Evolutionary conservation across 768 basidiomycete species (phyloP), one percentile per base, ranked within the genome.

Genomic region (Dentipellis fragilis): DNA sequence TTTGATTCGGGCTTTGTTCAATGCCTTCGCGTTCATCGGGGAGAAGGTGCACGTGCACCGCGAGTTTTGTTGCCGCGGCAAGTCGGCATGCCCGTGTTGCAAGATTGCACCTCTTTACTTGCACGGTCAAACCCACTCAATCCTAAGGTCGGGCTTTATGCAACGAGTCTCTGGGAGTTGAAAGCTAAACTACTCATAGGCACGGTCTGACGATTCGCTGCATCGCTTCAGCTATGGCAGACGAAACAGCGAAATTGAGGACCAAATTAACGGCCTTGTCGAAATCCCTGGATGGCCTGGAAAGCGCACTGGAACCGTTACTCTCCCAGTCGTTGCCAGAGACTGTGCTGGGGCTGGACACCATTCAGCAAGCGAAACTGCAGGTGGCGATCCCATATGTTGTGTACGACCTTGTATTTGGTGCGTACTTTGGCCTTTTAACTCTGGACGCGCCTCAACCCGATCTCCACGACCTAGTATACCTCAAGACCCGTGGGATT

Each of bases 331-430:
- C 85, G 2, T 75, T 93, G 12, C 78, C 83, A 5, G 85, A 90
- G 60, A 80, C 83, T 0, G 65, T 84, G 14, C 68, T 84, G 21
- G 73, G 73, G 11, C 74, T 91, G 22, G 83, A 88, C 58, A 80
- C 81, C 7, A 73, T 93, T 19, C 84, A 90, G 57, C 87, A 89
- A 63, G 90, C 89, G 22, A 90, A 91, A 67, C 68, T 92, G 2
- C 87, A 93, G 59, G 83, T 84, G 5, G 73, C 81, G 37, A 65
- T 93, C 45, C 87, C 89, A n/a, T 93, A 93, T 68, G 74, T 89
- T 34, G 76, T 87, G 3, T 89, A 93, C 64, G 89, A 92, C 67
- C 76, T 93, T 10, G 72, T 91, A n/a, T 91, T 90, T 70, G 84
- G 91, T 91, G 59, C 60, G 84, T 73, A 4, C 34, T 58, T 11